Percentiles rank a stretch among this genome's conserved stretches.
phyloP scores from a whole-genome alignment of 2,329 filamentous ascomycete genomes.

The Beauveria pseudobassiana region DNA sequence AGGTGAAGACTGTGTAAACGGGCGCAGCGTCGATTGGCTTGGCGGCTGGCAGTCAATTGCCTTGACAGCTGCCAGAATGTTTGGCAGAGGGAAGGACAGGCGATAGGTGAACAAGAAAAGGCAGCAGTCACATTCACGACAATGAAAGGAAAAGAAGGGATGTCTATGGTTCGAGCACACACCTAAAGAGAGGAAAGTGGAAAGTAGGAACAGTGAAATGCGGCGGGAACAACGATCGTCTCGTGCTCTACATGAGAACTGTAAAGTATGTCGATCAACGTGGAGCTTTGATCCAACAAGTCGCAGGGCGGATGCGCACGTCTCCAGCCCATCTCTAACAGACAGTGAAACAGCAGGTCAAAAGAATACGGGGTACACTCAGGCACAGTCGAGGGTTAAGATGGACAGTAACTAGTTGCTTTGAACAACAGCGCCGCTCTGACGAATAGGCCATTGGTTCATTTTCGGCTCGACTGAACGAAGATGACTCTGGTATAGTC shows the following conservation, averaged over 20 bases:
- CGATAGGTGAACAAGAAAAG: background rate
- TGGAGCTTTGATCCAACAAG: background rate
- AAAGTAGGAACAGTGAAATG: background rate
- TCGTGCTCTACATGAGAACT: background rate
- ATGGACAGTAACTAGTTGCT: background rate
- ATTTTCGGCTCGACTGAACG: no score
- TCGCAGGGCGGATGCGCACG: background rate
- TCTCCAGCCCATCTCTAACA: constrained; percentile 1
- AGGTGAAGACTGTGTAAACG: background rate
- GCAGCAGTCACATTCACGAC: background rate
- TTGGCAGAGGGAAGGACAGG: background rate
- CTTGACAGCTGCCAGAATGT: constrained; percentile 5
- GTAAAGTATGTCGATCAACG: background rate
- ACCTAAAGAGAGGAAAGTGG: background rate
- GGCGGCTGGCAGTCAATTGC: background rate
- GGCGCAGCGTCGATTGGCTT: background rate
- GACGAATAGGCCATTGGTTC: background rate
- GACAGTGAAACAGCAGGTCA: background rate
- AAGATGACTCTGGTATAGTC: no score
- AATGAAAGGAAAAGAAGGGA: background rate
- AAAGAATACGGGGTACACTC: no score
- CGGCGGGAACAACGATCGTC: background rate
- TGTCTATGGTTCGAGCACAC: background rate
- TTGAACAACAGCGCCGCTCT: background rate
- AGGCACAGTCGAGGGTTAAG: no score